Evolutionary conservation across 2,329 filamentous ascomycete genomes (phyloP).

Genomic region (Amphichorda felina): DNA sequence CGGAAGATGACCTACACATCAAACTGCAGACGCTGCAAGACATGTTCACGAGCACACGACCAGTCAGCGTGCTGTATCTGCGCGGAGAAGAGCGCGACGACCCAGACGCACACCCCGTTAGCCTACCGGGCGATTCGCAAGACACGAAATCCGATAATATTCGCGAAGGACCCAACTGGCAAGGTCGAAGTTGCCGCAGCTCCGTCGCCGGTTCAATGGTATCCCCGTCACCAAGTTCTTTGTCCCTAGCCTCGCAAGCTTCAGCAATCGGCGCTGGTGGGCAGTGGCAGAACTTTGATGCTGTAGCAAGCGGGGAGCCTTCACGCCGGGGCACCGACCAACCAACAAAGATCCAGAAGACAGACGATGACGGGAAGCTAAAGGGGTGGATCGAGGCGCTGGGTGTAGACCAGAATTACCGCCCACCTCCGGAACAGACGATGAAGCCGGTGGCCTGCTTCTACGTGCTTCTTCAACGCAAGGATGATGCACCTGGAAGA

Average conservation of each 20-base stretch:
- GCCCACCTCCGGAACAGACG: conserved; percentile 60
- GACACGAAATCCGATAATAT: conserved; percentile 36
- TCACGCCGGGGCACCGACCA: conserved; percentile 31
- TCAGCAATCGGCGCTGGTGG: conserved; percentile 24
- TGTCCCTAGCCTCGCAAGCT: conserved; percentile 47
- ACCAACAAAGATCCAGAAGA: conserved; percentile 36
- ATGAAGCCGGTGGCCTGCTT: conserved; percentile 77
- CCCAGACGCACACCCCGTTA: conserved; percentile 66
- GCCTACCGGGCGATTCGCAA: conserved; percentile 57
- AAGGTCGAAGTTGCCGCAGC: conserved; percentile 37
- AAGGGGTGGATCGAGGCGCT: conserved; percentile 84
- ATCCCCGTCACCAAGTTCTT: conserved; percentile 54
- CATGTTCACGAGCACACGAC: conserved; percentile 78
- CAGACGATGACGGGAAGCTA: conserved; percentile 51
- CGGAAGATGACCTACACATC: conserved; percentile 66
- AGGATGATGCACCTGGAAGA: conserved; percentile 26
- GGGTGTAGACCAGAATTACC: conserved; percentile 78
- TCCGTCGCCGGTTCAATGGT: conserved; percentile 52
- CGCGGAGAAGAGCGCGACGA: conserved; percentile 69
- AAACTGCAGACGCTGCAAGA: conserved; percentile 72
- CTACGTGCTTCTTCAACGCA: conserved; percentile 54
- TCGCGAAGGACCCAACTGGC: conserved; percentile 37
- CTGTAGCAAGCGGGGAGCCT: conserved; percentile 35
- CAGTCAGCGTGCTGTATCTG: conserved; percentile 67
- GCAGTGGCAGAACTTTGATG: conserved; percentile 47